A percentile compares a stretch with the other conserved stretches of the same genome.
phyloP scores from a whole-genome alignment of 2,329 filamentous ascomycete species.

The Sporothrix variecibatus region DNA sequence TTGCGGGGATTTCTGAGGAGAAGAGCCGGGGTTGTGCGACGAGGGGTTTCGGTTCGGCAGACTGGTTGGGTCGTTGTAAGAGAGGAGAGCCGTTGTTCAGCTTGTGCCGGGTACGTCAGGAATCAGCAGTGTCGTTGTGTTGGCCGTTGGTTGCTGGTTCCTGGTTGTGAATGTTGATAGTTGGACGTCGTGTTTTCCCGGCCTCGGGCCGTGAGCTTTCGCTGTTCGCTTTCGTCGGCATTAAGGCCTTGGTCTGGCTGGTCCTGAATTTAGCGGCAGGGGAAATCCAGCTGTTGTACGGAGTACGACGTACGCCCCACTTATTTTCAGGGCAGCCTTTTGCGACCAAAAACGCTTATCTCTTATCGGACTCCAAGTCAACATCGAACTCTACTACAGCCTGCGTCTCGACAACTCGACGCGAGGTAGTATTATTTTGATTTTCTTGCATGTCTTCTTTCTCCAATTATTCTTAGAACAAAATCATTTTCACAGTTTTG shows the following conservation, averaged over 20 bases:
- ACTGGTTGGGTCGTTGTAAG: background rate
- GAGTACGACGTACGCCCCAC: background rate
- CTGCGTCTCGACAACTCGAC: background rate
- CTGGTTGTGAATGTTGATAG: background rate
- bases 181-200: constrained; percentile 1
- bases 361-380: background rate
- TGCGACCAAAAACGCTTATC: background rate
- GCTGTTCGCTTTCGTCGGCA: constrained; percentile 13
- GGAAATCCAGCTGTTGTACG: background rate
- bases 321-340: background rate
- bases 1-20: background rate
- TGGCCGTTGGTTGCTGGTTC: background rate
- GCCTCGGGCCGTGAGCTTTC: constrained; percentile 5
- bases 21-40: background rate
- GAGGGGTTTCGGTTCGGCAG: background rate
- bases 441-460: no score
- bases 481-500: no score
- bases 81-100: background rate
- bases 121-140: background rate
- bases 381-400: background rate
- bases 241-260: background rate
- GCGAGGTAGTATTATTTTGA: no score
- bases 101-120: background rate
- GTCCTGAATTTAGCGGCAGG: constrained; percentile 12
- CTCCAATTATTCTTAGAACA: no score